Percentiles rank a stretch among this genome's conserved stretches.
phyloP scores from a whole-genome alignment of 2,329 filamentous ascomycete species.

The Aspergillus novoparasiticus region DNA sequence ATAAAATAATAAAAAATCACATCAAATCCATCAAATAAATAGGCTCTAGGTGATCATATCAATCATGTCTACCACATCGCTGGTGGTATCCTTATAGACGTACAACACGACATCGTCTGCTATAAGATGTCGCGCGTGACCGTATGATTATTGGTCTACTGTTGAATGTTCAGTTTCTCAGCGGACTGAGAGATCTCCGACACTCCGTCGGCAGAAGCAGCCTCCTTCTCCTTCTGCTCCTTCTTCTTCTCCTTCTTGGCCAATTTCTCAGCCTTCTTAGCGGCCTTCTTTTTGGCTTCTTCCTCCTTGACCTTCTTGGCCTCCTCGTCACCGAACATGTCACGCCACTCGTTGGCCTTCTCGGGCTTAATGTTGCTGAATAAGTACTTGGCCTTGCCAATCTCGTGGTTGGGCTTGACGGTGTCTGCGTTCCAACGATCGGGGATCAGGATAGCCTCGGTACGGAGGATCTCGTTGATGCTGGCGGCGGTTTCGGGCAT shows the following conservation, averaged over 20 bases:
- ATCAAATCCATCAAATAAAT: not conserved
- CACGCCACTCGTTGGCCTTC: conserved; percentile 81
- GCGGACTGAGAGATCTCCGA: not conserved
- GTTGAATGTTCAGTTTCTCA: not conserved
- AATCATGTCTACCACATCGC: not conserved
- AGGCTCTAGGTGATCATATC: conserved; percentile 1
- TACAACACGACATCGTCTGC: not conserved
- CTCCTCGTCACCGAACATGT: conserved; percentile 70
- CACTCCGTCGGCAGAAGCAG: not conserved
- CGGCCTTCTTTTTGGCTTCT: conserved; percentile 49
- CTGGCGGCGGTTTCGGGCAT: conserved; percentile 76
- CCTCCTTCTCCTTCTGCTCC: conserved; percentile 10
- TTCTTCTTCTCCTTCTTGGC: conserved; percentile 39
- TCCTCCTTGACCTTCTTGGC: conserved; percentile 67
- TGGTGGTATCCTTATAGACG: not conserved
- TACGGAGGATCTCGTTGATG: conserved; percentile 76
- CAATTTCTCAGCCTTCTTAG: conserved; percentile 32
- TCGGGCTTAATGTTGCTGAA: conserved; percentile 82
- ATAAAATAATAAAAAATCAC: not conserved
- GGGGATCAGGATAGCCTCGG: conserved; percentile 62
- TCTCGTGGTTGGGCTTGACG: conserved; percentile 73
- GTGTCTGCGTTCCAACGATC: conserved; percentile 64
- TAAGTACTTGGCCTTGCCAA: conserved; percentile 77
- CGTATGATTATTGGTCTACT: not conserved
- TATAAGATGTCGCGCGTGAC: not conserved